Evolutionary conservation across 2,329 filamentous ascomycete genomes (phyloP).

Genomic region (Trichoderma atroviride): DNA sequence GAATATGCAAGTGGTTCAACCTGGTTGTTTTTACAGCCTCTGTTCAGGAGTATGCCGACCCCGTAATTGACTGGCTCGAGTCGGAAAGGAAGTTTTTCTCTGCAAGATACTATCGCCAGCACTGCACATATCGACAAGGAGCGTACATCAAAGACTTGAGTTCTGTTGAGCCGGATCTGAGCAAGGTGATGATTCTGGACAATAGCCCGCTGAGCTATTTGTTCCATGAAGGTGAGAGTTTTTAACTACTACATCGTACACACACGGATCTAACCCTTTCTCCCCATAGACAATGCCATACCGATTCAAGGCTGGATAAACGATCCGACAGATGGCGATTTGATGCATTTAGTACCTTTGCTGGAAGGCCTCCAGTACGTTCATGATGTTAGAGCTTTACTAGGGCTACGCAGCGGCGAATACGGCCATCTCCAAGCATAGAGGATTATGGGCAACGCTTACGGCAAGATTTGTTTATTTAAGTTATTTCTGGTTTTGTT

Average conservation of each 20-base stretch:
- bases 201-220: constrained; percentile 98
- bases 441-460: constrained; percentile 27
- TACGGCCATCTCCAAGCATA: constrained; percentile 62
- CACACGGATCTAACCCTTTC: constrained; percentile 14
- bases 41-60: constrained; percentile 97
- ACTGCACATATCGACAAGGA: constrained; percentile 93
- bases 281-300: constrained; percentile 83
- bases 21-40: constrained; percentile 95
- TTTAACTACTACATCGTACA: neutral
- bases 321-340: constrained; percentile 94
- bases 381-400: constrained; percentile 87
- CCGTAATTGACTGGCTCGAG: constrained; percentile 98
- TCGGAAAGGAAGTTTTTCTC: constrained; percentile 96
- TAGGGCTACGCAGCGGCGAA: constrained; percentile 87
- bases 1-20: constrained; percentile 98
- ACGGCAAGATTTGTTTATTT: constrained; percentile 19
- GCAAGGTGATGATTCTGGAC: constrained; percentile 98
- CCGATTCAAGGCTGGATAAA: constrained; percentile 99
- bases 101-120: constrained; percentile 90
- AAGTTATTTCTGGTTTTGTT: neutral
- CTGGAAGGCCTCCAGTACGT: constrained; percentile 95
- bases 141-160: constrained; percentile 98
- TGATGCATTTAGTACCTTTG: constrained; percentile 88
- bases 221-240: constrained; percentile 85
- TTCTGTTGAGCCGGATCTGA: constrained; percentile 93